Percentiles rank a stretch among this genome's conserved stretches.
phyloP scores from a whole-genome alignment of 495 filamentous ascomycete genomes.

The Mycothermus thermophilus region DNA sequence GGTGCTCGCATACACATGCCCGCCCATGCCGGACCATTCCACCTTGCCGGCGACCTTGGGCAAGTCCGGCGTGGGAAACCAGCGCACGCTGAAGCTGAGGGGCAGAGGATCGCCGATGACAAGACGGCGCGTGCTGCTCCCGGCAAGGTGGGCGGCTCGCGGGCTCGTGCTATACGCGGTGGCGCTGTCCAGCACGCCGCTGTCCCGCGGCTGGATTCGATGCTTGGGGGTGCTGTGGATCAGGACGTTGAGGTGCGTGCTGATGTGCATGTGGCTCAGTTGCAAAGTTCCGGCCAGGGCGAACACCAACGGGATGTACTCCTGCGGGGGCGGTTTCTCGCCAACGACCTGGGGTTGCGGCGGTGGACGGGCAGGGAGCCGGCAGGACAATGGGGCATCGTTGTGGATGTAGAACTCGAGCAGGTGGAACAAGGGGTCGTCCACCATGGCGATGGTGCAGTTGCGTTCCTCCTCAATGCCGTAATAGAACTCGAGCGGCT shows the following conservation, averaged over 20 bases:
- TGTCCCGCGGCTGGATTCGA: constrained; percentile 40
- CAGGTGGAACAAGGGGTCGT: constrained; percentile 88
- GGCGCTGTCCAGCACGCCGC: constrained; percentile 66
- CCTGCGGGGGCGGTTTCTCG: constrained; percentile 28
- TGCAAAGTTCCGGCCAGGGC: constrained; percentile 82
- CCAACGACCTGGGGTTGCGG: constrained; percentile 31
- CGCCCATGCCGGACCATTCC: constrained; percentile 49
- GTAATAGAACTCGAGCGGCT: constrained; percentile 72
- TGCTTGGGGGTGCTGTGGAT: constrained; percentile 56
- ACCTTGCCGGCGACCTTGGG: constrained; percentile 41
- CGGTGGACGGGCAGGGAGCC: constrained; percentile 67
- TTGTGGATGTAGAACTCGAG: constrained; percentile 98
- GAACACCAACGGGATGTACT: constrained; percentile 58
- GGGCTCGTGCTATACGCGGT: constrained; percentile 76
- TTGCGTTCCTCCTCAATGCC: constrained; percentile 73
- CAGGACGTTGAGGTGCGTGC: constrained; percentile 74
- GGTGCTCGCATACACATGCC: constrained; percentile 52
- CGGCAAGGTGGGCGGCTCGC: constrained; percentile 43
- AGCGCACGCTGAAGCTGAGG: constrained; percentile 67
- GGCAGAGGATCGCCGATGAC: constrained; percentile 79
- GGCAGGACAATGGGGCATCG: constrained; percentile 86
- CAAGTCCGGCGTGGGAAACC: constrained; percentile 63
- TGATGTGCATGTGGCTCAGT: constrained; percentile 78
- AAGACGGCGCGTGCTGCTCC: constrained; percentile 42
- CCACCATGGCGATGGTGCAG: constrained; percentile 77